Conservation (phyloP, 768 basidiomycete species). For the Pleurotus tuber-regium region DNA sequence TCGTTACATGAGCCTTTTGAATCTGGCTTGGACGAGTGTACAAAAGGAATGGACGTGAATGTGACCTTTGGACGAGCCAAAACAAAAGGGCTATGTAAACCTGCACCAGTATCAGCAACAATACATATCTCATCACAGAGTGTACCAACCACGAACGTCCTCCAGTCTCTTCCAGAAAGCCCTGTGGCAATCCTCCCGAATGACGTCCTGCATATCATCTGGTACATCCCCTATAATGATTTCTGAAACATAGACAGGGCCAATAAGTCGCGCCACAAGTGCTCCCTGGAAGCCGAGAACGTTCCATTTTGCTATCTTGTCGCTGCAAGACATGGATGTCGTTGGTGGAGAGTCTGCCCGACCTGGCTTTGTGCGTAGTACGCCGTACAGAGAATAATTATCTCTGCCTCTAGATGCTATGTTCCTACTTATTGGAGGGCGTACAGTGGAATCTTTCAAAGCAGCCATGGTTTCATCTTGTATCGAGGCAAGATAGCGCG, state of each 20-base stretch:
- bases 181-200: conserved; percentile 61
- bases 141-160: conserved; percentile 36
- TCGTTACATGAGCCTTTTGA: conserved; percentile 62
- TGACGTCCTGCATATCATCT: conserved; percentile 30
- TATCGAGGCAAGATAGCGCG: conserved; percentile 65
- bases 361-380: conserved; percentile 91
- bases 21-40: conserved; percentile 36
- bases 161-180: conserved; percentile 63
- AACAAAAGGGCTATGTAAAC: conserved; percentile 45
- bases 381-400: conserved; percentile 71
- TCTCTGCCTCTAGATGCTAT: conserved; percentile 71
- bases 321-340: conserved; percentile 87
- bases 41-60: conserved; percentile 62
- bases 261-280: conserved; percentile 51
- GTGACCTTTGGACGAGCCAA: conserved; percentile 47
- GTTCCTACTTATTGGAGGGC: conserved; percentile 30
- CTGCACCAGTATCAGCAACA: conserved; percentile 25
- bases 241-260: conserved; percentile 61
- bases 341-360: conserved; percentile 86
- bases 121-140: neutral
- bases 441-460: conserved; percentile 51
- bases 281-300: conserved; percentile 86
- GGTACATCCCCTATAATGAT: conserved; percentile 77
- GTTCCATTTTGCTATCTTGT: conserved; percentile 90
- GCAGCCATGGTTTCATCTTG: conserved; percentile 75